Base-by-base conservation (phyloP, 441 rosid species). In the Croton laevigatus region DNA sequence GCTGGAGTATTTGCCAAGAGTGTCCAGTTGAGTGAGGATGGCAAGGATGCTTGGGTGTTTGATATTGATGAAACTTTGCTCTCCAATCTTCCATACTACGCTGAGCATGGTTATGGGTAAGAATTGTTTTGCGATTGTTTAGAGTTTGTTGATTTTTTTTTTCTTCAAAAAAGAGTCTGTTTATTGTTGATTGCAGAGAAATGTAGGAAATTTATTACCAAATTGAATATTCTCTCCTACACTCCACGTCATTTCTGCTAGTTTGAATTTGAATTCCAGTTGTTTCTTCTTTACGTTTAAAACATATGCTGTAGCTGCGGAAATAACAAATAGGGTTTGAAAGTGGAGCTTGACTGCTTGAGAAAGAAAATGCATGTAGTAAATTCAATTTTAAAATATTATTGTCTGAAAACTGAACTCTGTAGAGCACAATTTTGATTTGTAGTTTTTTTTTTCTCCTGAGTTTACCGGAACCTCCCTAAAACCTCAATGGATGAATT, bases 31-130 rank as follows among this genome's bases (percentile, higher is more conserved):
- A 53, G 68, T 42, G 79, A 72, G 10, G 97, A 94, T 32, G 99
- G 93, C 12, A 89, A 80, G 76, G 96, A 94, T 74, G 85, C 74
- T 22, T 92, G 99, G 99, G 74, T 92, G 62, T 94, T 92, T 69
- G 99, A 94, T 77, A 71, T 92, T 61, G 98, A 92, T 54, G 99
- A 94, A 79, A 94, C 98, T 73, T 79, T 94, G 79, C 83, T 94
- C 71, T 94, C 99, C 11, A 88, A 94, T 83, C 91, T 92, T 44
- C 98, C 97, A 3, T 92, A 92, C 73, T 94, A 94, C 75, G 79
- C 80, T 27, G 84, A 86, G 13, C 99, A 89, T 80, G 83, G 85
- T 23, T 92, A 77, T 75, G 99, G 98, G 97, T 92, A 73, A 67
- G 75, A 59, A 5, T 11, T n/a, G n/a, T 20, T 20, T 20, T 6